Percentiles rank a stretch among this genome's conserved stretches.
These are phyloP conservation scores for Peronospora farinosa DNA, from an alignment of 352 stramenopile genomes.

Conservation along the genomic window DNA sequence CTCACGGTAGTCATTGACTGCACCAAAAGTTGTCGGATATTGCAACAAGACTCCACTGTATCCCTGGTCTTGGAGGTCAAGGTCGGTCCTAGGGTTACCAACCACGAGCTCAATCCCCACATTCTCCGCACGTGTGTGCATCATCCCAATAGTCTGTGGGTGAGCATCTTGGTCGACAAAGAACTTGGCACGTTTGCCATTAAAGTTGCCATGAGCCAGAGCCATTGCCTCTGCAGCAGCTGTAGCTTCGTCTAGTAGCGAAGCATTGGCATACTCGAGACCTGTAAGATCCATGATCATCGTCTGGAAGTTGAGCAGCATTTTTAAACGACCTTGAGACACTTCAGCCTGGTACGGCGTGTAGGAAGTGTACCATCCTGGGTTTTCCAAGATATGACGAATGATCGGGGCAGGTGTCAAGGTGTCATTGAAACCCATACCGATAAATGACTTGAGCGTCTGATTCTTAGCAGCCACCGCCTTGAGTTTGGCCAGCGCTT, in stretches of 20 bases:
- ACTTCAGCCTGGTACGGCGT: slow-evolving; percentile 99
- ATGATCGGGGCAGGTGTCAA: slow-evolving; percentile 93
- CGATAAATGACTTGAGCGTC: slow-evolving; percentile 94
- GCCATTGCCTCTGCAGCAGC: slow-evolving; percentile 97
- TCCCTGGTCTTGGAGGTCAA: slow-evolving; percentile 79
- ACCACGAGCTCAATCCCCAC: slow-evolving; percentile 93
- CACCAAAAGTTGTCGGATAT: slow-evolving; percentile 98
- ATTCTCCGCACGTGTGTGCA: slow-evolving; percentile 88
- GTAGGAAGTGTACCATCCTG: slow-evolving; percentile 97
- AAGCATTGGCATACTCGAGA: slow-evolving; percentile 95
- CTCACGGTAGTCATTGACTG: slow-evolving; percentile 87
- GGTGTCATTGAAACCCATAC: slow-evolving; percentile 97
- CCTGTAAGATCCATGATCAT: slow-evolving; percentile 95
- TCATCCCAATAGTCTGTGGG: slow-evolving; percentile 89
- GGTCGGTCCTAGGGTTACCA: slow-evolving; percentile 64
- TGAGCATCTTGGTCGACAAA: slow-evolving; percentile 92
- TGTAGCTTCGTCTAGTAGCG: slow-evolving; percentile 97
- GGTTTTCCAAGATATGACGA: slow-evolving; percentile 97
- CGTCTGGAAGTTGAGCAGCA: slow-evolving; percentile 99
- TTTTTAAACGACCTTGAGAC: slow-evolving; percentile 96
- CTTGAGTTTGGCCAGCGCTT: slow-evolving; percentile 88
- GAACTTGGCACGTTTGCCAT: slow-evolving; percentile 93
- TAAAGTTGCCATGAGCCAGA: slow-evolving; percentile 91
- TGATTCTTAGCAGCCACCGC: slow-evolving; percentile 94
- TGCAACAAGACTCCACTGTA: slow-evolving; percentile 97